Base-by-base conservation (phyloP, 2,329 filamentous ascomycete genomes). In the Sclerotinia minor region DNA sequence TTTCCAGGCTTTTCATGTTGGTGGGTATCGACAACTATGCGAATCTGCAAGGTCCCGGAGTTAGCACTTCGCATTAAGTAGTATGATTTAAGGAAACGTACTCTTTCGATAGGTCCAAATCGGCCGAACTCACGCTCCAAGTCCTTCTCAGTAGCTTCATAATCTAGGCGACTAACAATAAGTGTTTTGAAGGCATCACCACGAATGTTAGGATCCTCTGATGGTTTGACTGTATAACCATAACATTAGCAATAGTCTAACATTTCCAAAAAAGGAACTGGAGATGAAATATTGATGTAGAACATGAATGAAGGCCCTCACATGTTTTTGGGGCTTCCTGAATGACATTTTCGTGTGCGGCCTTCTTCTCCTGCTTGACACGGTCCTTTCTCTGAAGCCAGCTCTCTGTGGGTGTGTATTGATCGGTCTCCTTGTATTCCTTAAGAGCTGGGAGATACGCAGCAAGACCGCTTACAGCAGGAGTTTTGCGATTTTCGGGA, bases 151-250 rank as follows among this genome's bases (percentile, higher is more conserved):
- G 92, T 93, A 58, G 91, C 90, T 69, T 95, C 91, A 77, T 97
- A 99, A 76, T 90, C 93, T 60, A 99, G 84, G 66, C 95, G 89
- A 65, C 92, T 90, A 66, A 98, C 91, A 75, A 99, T 96, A 63
- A 99, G 83, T 19, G 95, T 99, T 81, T 92, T 96, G 83, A 95
- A 97, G 1, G 94, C 90, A 81, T 98, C 94, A 67, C 95, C 94
- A 72, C 93, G 88, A 72, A 97, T 90, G 75, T 97, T 95, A 17
- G 90, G 86, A 76, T 99, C 95, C 49, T 95, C 89, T 32, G 83
- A 81, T 8, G 95, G 94, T 71, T 94, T 91, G 79, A 91, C 94
- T 94, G 72, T 49, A 71, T 38, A 6, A 47, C 41, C 64, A 65
- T n/a, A 64, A 45, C 2, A 55, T 76, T 63, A 76, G 73, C 65